A percentile compares a stretch with the other conserved stretches of the same genome.
Evolutionary conservation across 2,329 filamentous ascomycete species (phyloP).

Genomic region (Pseudonectria foliicola): DNA sequence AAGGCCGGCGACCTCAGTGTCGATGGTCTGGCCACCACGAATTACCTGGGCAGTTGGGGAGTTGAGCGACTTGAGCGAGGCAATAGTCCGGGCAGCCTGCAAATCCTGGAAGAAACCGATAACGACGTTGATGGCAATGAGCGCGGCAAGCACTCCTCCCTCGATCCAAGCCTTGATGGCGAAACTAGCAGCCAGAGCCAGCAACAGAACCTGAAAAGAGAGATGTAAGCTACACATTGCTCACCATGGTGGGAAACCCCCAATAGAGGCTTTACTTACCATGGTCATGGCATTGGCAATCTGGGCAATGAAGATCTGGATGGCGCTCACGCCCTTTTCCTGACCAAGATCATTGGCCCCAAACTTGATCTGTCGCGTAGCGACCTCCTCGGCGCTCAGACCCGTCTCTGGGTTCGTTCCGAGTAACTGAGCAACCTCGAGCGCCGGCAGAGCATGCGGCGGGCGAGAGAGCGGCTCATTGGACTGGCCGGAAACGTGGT

Average conservation of each 20-base stretch:
- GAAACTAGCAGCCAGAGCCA: conserved; percentile 51
- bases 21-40: conserved; percentile 28
- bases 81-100: conserved; percentile 35
- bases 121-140: conserved; percentile 45
- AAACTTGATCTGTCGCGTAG: conserved; percentile 41
- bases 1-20: conserved; percentile 29
- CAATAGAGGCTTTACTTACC: conserved; percentile 17
- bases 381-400: conserved; percentile 42
- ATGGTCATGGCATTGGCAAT: conserved; percentile 54
- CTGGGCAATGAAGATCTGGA: conserved; percentile 52
- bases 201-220: conserved; percentile 44
- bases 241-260: not conserved
- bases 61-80: conserved; percentile 29
- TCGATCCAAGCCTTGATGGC: conserved; percentile 47
- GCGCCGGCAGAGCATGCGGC: conserved; percentile 45
- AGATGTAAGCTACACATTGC: not conserved
- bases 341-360: conserved; percentile 49
- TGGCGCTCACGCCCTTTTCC: conserved; percentile 38
- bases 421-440: conserved; percentile 44
- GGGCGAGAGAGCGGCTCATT: conserved; percentile 39
- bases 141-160: conserved; percentile 44
- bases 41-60: conserved; percentile 32
- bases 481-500: conserved; percentile 23
- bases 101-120: conserved; percentile 40
- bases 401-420: conserved; percentile 45